A percentile compares a stretch with the other conserved stretches of the same genome.
These are phyloP conservation scores for Albugo candida DNA, from an alignment of 352 stramenopile genomes.

Conservation along the genomic window DNA sequence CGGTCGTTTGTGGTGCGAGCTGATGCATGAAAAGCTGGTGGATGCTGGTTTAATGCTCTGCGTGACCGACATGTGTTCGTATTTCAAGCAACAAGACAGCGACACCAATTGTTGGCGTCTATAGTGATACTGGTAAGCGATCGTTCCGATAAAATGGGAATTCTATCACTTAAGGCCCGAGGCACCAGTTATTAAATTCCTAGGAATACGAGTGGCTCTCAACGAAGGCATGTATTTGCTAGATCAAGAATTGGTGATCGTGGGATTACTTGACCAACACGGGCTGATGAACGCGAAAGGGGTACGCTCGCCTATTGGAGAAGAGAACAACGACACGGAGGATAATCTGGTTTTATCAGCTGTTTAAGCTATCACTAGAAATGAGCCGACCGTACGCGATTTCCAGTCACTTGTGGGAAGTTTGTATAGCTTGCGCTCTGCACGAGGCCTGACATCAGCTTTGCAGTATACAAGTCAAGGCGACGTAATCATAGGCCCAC, in stretches of 20 bases:
- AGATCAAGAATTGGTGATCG: conserved; percentile 9
- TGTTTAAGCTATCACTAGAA: background rate
- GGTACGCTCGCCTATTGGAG: conserved; percentile 3
- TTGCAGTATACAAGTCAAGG: conserved; percentile 9
- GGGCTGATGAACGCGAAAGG: conserved; percentile 8
- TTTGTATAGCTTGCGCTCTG: conserved; percentile 14
- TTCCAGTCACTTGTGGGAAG: conserved; percentile 18
- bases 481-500: conserved; percentile 5
- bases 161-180: conserved; percentile 13
- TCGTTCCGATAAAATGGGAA: conserved; percentile 5
- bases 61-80: conserved; percentile 13
- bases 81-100: conserved; percentile 2
- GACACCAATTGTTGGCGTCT: background rate
- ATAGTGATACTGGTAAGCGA: background rate
- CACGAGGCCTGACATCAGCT: conserved; percentile 13
- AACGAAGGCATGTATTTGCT: background rate
- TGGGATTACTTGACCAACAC: conserved; percentile 8
- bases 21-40: conserved; percentile 8
- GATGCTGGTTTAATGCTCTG: conserved; percentile 7
- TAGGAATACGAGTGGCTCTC: conserved; percentile 10
- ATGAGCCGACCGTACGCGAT: conserved; percentile 4
- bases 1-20: too few species aligned
- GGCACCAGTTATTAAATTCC: conserved; percentile 8
- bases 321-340: background rate
- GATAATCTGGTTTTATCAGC: conserved; percentile 2